Base-by-base conservation (phyloP, 352 stramenopile genomes). In the Phytophthora idaei region DNA sequence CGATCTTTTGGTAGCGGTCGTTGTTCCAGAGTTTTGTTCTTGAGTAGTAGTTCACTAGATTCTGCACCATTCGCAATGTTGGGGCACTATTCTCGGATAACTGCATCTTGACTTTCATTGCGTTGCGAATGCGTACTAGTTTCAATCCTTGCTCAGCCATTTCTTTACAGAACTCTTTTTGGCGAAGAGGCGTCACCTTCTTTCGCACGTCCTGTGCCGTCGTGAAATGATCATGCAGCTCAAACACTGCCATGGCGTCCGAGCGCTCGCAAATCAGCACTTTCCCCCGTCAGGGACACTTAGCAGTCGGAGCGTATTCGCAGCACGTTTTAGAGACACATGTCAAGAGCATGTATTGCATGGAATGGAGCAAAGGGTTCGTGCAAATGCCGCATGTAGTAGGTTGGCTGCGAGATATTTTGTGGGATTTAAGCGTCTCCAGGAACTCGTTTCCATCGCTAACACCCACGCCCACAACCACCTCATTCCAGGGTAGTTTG, bases 51-150 rank as follows among this genome's bases (percentile, higher is more conserved):
- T 49, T 49, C 42, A 31, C 42, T 1, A 49, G 42, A 31, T 31
- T 49, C 21, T 49, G 42, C 17, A 49, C 42, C 42, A 49, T 49
- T 15, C 17, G n/a, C 3, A 49, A 5, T 11, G 42, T 31, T 7
- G 42, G 42, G 3, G 42, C 42, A 14, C n/a, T 10, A 49, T 8
- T 21, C 21, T 34, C 45, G 7, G 25, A 5, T 10, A 51, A 12
- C 34, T 51, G 45, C 21, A 51, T 34, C 27, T 51, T 51, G 45
- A 51, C 34, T 17, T 51, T 34, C 25, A 51, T 9, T 1, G 45
- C 25, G 10, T 51, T 51, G 3, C 27, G 21, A 34, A 51, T 51
- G 7, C 25, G 21, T 7, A 8, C 27, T 17, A 21, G 45, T 17
- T 51, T 51, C 11, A 51, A 25, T n/a, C 45, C 45, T 34, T 51